Conservation (phyloP, 768 basidiomycete species). For the Trametes cingulata region DNA sequence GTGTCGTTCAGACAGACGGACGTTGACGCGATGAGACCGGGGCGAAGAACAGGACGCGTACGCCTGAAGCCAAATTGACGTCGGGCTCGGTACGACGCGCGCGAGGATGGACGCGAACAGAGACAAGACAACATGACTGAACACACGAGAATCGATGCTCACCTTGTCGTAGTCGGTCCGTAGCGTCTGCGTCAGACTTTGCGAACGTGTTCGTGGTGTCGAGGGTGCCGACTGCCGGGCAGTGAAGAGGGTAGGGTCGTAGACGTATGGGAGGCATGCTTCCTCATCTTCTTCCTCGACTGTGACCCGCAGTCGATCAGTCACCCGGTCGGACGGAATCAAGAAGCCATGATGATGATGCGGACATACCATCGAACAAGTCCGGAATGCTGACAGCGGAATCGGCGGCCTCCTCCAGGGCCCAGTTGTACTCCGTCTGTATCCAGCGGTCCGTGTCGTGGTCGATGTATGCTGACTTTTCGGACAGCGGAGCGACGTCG, state of each 20-base stretch:
- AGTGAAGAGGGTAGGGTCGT: constrained; percentile 26
- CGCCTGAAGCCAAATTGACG: constrained; percentile 7
- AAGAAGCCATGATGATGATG: not conserved
- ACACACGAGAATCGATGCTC: not conserved
- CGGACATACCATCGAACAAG: constrained; percentile 15
- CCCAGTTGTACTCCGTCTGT: constrained; percentile 22
- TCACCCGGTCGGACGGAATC: not conserved
- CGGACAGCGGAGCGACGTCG: constrained; percentile 13
- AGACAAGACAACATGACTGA: not conserved
- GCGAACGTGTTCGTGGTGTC: constrained; percentile 4
- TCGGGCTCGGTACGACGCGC: not conserved
- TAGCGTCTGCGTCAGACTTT: constrained; percentile 9
- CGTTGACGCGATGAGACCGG: not conserved
- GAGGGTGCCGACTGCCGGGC: constrained; percentile 4
- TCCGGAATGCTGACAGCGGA: constrained; percentile 18
- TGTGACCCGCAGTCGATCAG: constrained; percentile 12
- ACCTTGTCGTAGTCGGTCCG: constrained; percentile 22
- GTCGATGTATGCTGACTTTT: constrained; percentile 12
- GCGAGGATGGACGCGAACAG: constrained; percentile 1
- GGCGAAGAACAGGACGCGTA: not conserved
- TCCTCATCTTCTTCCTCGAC: constrained; percentile 27
- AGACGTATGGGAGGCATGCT: constrained; percentile 22
- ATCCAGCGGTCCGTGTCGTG: constrained; percentile 21
- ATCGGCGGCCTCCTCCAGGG: constrained; percentile 19
- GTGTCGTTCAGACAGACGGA: not conserved